These are phyloP conservation scores for Gigaspora rosea DNA, from an alignment of 192 early-diverging fungal genomes.

Conservation along the genomic window DNA sequence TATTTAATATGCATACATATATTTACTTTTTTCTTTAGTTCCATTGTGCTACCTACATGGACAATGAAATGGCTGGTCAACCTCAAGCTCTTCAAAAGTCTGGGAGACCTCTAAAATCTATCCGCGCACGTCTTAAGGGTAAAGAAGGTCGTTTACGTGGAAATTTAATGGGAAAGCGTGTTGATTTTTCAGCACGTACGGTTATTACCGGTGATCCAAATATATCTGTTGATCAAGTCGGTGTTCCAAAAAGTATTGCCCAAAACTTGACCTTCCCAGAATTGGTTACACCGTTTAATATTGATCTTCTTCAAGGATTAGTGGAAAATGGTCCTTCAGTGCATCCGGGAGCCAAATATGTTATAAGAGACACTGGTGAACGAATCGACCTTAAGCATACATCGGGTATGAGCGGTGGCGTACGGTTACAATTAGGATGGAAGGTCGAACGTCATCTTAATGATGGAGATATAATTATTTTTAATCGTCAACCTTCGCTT, in stretches of 20 bases:
- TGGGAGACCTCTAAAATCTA: slow-evolving; percentile 92
- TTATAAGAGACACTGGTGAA: slow-evolving; percentile 92
- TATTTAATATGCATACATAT: background rate
- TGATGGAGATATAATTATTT: slow-evolving; percentile 95
- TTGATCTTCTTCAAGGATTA: slow-evolving; percentile 81
- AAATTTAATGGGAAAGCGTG: slow-evolving; percentile 99
- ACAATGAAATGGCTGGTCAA: slow-evolving; percentile 92
- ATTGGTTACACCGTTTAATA: slow-evolving; percentile 95
- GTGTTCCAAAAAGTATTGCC: slow-evolving; percentile 96
- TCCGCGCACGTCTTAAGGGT: slow-evolving; percentile 95
- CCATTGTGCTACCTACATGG: slow-evolving; percentile 97
- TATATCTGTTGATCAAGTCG: slow-evolving; percentile 96
- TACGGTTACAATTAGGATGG: slow-evolving; percentile 88
- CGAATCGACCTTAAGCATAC: slow-evolving; percentile 89
- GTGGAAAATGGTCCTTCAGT: slow-evolving; percentile 89
- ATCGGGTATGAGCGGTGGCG: slow-evolving; percentile 71
- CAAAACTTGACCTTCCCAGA: slow-evolving; percentile 97
- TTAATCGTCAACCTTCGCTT: slow-evolving; percentile 98
- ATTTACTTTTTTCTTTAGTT: slow-evolving; percentile 50
- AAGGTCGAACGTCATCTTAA: slow-evolving; percentile 94
- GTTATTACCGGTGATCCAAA: slow-evolving; percentile 99
- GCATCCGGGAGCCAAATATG: slow-evolving; percentile 97
- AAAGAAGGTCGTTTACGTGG: slow-evolving; percentile 99
- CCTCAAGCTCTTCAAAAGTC: slow-evolving; percentile 91
- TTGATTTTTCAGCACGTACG: slow-evolving; percentile 98